Evolutionary conservation across 164 flowering plant species (phyloP).

Genomic region (Magnolia officinalis): DNA sequence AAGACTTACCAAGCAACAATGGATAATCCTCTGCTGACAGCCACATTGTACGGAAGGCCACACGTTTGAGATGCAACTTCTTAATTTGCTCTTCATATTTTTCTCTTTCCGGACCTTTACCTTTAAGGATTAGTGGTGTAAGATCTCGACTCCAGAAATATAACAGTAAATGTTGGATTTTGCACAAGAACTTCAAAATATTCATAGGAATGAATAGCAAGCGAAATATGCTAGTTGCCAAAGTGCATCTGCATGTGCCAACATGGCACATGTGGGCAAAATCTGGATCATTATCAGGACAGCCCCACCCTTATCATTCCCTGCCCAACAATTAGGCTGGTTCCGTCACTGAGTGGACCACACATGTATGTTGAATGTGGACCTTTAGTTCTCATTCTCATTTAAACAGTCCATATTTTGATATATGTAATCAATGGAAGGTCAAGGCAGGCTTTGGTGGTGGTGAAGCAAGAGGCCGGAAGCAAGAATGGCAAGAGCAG

Average conservation of each 20-base stretch:
- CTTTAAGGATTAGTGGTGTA: slow-evolving; percentile 27
- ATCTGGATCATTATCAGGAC: too few relatives aligned
- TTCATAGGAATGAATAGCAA: background rate
- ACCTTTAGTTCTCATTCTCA: too few relatives aligned
- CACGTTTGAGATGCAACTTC: slow-evolving; percentile 74
- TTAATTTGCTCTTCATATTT: slow-evolving; percentile 74
- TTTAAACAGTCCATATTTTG: too few relatives aligned
- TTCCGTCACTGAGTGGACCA: too few relatives aligned
- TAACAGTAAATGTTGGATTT: background rate
- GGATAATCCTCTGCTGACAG: slow-evolving; percentile 92
- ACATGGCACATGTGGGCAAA: background rate
- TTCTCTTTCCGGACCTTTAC: slow-evolving; percentile 91
- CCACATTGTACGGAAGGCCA: slow-evolving; percentile 98
- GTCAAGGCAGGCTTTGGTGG: too few relatives aligned
- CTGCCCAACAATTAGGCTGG: too few relatives aligned
- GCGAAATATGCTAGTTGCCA: background rate
- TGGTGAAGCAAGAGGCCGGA: too few relatives aligned
- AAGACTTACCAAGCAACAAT: slow-evolving; percentile 60
- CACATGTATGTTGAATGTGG: background rate
- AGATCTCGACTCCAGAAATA: background rate
- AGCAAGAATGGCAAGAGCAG: too few relatives aligned
- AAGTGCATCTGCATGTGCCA: background rate
- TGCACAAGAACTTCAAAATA: background rate
- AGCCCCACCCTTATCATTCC: too few relatives aligned
- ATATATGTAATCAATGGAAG: too few relatives aligned